These are phyloP conservation scores for Arabidopsis hybrid DNA, from an alignment of 441 rosid species.

Conservation along the genomic window DNA sequence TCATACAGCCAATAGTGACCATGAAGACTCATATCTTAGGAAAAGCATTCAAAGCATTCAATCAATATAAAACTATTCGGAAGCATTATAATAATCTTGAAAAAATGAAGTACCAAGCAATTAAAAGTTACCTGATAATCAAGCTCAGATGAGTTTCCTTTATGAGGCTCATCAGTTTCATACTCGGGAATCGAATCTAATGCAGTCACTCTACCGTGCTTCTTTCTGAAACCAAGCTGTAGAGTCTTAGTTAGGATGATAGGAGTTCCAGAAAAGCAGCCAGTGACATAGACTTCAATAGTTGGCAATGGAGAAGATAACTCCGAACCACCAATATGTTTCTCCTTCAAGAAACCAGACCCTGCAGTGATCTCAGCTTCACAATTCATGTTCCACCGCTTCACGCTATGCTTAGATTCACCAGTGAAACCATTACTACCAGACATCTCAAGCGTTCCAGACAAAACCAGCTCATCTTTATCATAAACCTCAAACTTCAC, in stretches of 20 bases:
- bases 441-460: slow-evolving; percentile 60
- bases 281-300: slow-evolving; percentile 74
- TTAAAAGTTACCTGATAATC: slow-evolving; percentile 54
- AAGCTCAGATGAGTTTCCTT: slow-evolving; percentile 46
- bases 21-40: slow-evolving; percentile 14
- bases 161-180: slow-evolving; percentile 48
- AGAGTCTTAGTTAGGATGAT: slow-evolving; percentile 66
- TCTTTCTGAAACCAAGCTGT: slow-evolving; percentile 59
- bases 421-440: slow-evolving; percentile 48
- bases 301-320: slow-evolving; percentile 53
- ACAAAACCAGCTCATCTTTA: slow-evolving; percentile 56
- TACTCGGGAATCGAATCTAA: slow-evolving; percentile 68
- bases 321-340: slow-evolving; percentile 48
- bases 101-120: not conserved
- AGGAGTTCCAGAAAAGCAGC: slow-evolving; percentile 64
- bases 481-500: slow-evolving; percentile 68
- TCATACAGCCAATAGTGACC: slow-evolving; percentile 15
- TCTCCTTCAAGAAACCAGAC: slow-evolving; percentile 56
- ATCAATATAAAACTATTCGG: not conserved
- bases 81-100: slow-evolving; percentile 28
- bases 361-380: slow-evolving; percentile 54
- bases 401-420: slow-evolving; percentile 49
- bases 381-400: slow-evolving; percentile 57
- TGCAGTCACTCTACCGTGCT: slow-evolving; percentile 44
- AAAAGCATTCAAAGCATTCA: slow-evolving; percentile 28